Conservation (phyloP, 2,329 filamentous ascomycete species). For the Stagonosporopsis rhizophila region DNA sequence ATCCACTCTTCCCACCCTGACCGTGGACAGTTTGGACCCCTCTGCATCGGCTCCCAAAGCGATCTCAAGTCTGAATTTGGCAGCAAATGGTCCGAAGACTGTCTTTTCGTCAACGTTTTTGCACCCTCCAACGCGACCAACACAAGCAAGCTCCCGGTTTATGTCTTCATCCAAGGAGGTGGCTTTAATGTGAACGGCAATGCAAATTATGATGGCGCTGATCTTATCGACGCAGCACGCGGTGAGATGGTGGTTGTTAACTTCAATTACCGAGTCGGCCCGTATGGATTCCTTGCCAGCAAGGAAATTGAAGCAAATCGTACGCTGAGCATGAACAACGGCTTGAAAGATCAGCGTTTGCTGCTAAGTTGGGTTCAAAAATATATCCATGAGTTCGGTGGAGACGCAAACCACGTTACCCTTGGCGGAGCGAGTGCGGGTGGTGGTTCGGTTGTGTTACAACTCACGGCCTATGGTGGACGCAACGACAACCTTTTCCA, state of each 20-base stretch:
- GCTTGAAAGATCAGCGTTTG: conserved; percentile 48
- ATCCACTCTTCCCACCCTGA: background rate
- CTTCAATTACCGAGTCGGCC: conserved; percentile 51
- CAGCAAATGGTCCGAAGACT: conserved; percentile 47
- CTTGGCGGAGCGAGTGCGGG: conserved; percentile 51
- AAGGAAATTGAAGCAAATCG: conserved; percentile 38
- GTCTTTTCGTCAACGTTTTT: conserved; percentile 50
- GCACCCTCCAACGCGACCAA: conserved; percentile 46
- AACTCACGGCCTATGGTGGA: conserved; percentile 48
- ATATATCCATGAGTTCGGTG: conserved; percentile 50
- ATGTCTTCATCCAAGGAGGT: conserved; percentile 52
- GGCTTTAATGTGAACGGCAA: conserved; percentile 49
- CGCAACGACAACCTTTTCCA: conserved; percentile 47
- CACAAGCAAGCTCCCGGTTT: conserved; percentile 46
- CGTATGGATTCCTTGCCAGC: conserved; percentile 49
- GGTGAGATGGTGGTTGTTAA: conserved; percentile 48
- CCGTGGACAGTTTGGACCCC: conserved; percentile 37
- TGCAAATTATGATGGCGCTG: conserved; percentile 45
- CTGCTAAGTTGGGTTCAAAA: conserved; percentile 47
- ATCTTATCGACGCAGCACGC: conserved; percentile 42
- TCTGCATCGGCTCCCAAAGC: conserved; percentile 41
- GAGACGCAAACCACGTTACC: conserved; percentile 49
- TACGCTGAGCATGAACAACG: conserved; percentile 46
- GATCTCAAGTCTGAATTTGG: conserved; percentile 38
- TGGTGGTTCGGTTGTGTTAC: conserved; percentile 48